phyloP scores from a whole-genome alignment of 768 basidiomycete genomes.

The Paxillus involutus region DNA sequence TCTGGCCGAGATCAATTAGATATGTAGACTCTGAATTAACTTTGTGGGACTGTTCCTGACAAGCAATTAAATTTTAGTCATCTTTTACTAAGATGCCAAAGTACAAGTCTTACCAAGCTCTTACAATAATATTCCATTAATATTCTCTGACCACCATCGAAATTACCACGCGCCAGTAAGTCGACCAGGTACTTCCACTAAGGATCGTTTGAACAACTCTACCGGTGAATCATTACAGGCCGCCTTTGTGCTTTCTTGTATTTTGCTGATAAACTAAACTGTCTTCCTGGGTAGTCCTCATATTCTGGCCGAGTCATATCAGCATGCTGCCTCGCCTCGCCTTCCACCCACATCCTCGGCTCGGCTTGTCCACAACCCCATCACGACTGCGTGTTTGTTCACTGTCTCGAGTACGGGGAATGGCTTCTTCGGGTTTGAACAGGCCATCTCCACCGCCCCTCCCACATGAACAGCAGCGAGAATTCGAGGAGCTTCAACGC shows the following conservation, averaged over 20 bases:
- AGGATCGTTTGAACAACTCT: too few species aligned
- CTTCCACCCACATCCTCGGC: neutral
- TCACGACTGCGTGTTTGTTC: neutral
- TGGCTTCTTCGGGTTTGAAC: slow-evolving; percentile 38
- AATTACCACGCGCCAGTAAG: too few species aligned
- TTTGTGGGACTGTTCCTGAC: slow-evolving; percentile 6
- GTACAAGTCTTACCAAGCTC: neutral
- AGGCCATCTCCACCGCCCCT: slow-evolving; percentile 76
- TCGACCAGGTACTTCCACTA: too few species aligned
- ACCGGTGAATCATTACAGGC: neutral
- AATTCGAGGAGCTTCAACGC: slow-evolving; percentile 83
- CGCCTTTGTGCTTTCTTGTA: neutral
- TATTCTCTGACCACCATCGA: neutral
- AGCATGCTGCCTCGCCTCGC: neutral
- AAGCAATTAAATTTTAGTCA: neutral
- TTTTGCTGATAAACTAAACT: neutral
- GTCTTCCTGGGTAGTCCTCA: neutral
- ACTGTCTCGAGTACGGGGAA: slow-evolving; percentile 7
- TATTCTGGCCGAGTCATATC: neutral
- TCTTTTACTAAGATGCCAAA: slow-evolving; percentile 1
- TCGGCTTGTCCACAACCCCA: neutral
- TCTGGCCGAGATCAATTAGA: too few species aligned
- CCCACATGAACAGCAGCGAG: slow-evolving; percentile 72
- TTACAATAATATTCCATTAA: neutral
- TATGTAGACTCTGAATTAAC: too few species aligned